A percentile compares a stretch with the other conserved stretches of the same genome.
Evolutionary conservation across 2,329 filamentous ascomycete species (phyloP).

Genomic region (Sclerotiophoma versabilis): DNA sequence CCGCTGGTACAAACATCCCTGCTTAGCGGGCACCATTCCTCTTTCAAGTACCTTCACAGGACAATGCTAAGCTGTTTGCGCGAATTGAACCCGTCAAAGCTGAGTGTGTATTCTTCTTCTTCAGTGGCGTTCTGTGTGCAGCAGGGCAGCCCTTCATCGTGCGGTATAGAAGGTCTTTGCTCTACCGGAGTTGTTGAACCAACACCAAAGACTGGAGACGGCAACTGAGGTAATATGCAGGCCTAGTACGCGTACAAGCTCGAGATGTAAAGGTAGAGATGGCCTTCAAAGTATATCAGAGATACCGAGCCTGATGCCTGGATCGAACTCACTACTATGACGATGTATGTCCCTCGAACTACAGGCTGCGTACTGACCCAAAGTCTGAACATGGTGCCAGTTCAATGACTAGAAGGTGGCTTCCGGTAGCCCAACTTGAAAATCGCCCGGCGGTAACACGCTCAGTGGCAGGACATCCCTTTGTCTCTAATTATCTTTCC

Average conservation of each 20-base stretch:
- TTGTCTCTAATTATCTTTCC: not conserved
- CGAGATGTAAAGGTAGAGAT: not conserved
- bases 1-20: conserved; percentile 4
- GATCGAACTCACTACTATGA: too few species aligned
- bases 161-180: not conserved
- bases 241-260: too few species aligned
- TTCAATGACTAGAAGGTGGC: not conserved
- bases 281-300: too few species aligned
- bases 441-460: not conserved
- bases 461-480: not conserved
- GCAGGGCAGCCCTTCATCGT: conserved; percentile 5
- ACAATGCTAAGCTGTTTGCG: conserved; percentile 14
- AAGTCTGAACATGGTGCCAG: too few species aligned
- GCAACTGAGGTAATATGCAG: too few species aligned
- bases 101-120: not conserved
- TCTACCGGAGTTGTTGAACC: not conserved
- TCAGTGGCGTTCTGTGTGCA: not conserved
- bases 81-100: not conserved
- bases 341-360: too few species aligned
- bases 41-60: conserved; percentile 13
- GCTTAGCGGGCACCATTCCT: conserved; percentile 12
- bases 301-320: too few species aligned
- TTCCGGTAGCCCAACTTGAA: not conserved
- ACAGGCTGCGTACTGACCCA: not conserved
- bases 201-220: too few species aligned